Base-by-base conservation (phyloP, 345 rosid genomes). In the Abelmoschus esculentus region DNA sequence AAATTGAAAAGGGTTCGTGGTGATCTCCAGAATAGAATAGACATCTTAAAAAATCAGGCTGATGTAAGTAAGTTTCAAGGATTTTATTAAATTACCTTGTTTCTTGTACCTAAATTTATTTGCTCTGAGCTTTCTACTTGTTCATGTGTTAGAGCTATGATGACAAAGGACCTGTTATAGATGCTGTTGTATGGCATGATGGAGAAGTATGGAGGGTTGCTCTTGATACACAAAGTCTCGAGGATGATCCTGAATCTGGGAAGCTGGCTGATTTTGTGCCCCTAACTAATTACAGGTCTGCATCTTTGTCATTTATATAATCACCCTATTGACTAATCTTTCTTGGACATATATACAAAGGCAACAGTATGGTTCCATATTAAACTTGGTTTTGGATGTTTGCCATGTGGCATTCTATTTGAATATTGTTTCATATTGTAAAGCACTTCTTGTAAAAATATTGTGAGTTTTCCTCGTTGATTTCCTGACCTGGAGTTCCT, bases 161-260 rank as follows among this genome's bases (percentile, higher is more conserved):
- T 79, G 99, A 95, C 82, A 90, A 85, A 80, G 99, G 99, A 63
- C 98, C 98, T 79, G 78, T 87, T 65, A 85, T 95, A 71, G 99
- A 95, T 73, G 96, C 96, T 82, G 92, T 90, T 77, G 97, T 89
- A 47, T 95, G 99, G 99, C 84, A 95, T 78, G 98, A 95, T 74
- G 99, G 97, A 58, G 93, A 90, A 75, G 79, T 86, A 46, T 95
- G 99, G 98, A 87, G 98, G 83, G 97, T 74, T 77, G 98, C 98
- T 63, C 89, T 95, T 76, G 99, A 95, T 75, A 91, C 97, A 6
- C 99, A 87, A 72, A 90, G 82, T 76, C 86, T 95, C 58, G 98
- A 87, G 83, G 87, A 90, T 78, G 89, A 84, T 78, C 81, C 88
- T 74, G 86, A 86, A 62, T 70, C 84, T 72, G 98, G 99, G 76